phyloP scores from a whole-genome alignment of 371 early-diverging fungal species.

The Rhizopus arrhizus region DNA sequence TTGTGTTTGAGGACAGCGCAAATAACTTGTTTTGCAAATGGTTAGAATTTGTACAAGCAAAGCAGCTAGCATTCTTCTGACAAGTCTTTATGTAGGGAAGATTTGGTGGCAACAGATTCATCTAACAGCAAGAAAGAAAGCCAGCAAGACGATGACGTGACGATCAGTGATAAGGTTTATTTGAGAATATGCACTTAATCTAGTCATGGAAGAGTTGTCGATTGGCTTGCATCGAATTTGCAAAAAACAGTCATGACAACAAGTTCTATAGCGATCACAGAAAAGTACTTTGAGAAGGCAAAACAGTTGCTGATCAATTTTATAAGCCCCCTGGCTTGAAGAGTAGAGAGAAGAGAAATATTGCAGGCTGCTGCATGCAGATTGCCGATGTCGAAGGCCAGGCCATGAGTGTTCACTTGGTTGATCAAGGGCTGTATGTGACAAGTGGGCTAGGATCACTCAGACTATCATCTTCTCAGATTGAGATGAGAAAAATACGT shows the following conservation, averaged over 20 bases:
- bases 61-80: constrained; percentile 3
- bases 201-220: background rate
- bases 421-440: constrained; percentile 8
- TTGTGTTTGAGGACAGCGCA: constrained; percentile 1
- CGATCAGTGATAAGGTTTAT: constrained; percentile 2
- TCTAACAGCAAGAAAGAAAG: background rate
- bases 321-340: background rate
- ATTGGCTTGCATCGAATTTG: background rate
- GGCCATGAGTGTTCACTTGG: background rate
- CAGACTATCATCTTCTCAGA: background rate
- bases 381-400: background rate
- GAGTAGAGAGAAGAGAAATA: constrained; percentile 1
- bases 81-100: background rate
- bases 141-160: background rate
- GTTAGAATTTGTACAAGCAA: constrained; percentile 1
- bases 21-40: constrained; percentile 10
- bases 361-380: background rate
- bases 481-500: background rate
- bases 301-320: background rate
- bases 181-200: constrained; percentile 2
- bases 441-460: background rate
- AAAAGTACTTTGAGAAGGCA: constrained; percentile 6
- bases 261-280: constrained; percentile 3
- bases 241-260: background rate
- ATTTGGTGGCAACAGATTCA: constrained; percentile 3